Conservation (phyloP, 2,329 filamentous ascomycete genomes). For the Neopestalotiopsis rosae region DNA sequence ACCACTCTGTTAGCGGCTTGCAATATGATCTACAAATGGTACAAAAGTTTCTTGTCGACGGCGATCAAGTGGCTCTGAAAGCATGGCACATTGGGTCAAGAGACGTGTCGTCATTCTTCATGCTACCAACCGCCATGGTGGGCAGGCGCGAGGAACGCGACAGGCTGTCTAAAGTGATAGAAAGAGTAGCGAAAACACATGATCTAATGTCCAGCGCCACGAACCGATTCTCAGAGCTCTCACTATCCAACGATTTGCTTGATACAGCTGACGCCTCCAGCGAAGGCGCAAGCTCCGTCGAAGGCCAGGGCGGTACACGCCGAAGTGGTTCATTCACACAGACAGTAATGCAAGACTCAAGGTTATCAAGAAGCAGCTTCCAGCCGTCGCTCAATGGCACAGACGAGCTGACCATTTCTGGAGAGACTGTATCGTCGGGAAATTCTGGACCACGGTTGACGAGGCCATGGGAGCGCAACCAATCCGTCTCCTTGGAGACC, state of each 20-base stretch:
- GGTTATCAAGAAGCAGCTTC: constrained; percentile 41
- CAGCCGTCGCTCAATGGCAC: constrained; percentile 43
- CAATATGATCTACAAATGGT: constrained; percentile 80
- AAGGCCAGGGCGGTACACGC: constrained; percentile 48
- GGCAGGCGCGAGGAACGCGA: constrained; percentile 77
- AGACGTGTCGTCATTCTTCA: constrained; percentile 92
- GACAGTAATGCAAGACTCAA: constrained; percentile 48
- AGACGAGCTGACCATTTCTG: constrained; percentile 34
- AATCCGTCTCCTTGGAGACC: constrained; percentile 55
- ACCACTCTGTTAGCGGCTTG: constrained; percentile 86
- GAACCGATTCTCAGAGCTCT: constrained; percentile 58
- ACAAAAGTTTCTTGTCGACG: constrained; percentile 75
- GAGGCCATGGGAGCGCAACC: constrained; percentile 58
- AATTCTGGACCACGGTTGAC: constrained; percentile 45
- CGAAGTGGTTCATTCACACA: constrained; percentile 56
- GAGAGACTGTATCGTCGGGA: constrained; percentile 53
- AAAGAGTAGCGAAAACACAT: constrained; percentile 75
- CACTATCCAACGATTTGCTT: constrained; percentile 57
- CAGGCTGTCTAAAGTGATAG: constrained; percentile 74
- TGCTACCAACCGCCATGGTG: constrained; percentile 81
- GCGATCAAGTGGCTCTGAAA: constrained; percentile 72
- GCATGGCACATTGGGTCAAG: constrained; percentile 80
- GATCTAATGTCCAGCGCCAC: constrained; percentile 47
- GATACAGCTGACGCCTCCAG: constrained; percentile 61
- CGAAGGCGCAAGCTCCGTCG: constrained; percentile 63